Evolutionary conservation across 208 protist species (phyloP).

Genomic region (Porcisia hertigi): DNA sequence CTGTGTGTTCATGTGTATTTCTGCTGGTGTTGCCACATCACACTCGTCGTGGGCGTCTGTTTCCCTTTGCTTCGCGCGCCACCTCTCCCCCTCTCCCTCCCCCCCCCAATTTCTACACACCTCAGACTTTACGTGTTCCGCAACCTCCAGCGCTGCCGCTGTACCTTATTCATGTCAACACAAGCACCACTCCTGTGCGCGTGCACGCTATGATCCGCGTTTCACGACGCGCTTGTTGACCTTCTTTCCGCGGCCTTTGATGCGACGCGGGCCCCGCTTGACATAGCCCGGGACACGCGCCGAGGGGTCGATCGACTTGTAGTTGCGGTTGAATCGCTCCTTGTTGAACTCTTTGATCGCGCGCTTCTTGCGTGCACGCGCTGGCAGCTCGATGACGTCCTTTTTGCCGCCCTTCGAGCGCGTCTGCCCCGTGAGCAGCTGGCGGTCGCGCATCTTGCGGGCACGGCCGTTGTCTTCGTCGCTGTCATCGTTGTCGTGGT

Average conservation of each 20-base stretch:
- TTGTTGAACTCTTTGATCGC: conserved; percentile 74
- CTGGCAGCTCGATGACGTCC: conserved; percentile 44
- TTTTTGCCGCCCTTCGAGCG: conserved; percentile 27
- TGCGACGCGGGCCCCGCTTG: conserved; percentile 65
- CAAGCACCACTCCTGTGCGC: not conserved
- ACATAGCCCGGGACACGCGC: conserved; percentile 84
- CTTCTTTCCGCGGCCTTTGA: conserved; percentile 87
- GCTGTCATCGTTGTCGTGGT: conserved; percentile 53
- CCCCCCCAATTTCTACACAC: not conserved
- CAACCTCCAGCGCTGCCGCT: not conserved
- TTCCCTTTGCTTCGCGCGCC: not conserved
- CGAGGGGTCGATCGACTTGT: conserved; percentile 74
- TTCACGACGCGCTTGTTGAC: conserved; percentile 79
- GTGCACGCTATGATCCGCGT: conserved; percentile 35
- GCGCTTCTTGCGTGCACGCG: conserved; percentile 66
- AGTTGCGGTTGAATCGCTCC: conserved; percentile 81
- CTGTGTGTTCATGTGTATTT: not conserved
- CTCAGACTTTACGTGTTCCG: not conserved
- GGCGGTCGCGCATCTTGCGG: conserved; percentile 64
- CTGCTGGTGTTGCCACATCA: too few relatives aligned
- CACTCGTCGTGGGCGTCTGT: too few relatives aligned
- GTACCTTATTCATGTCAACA: not conserved
- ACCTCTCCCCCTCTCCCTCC: not conserved
- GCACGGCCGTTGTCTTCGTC: conserved; percentile 31
- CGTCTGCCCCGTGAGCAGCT: conserved; percentile 60